phyloP scores from a whole-genome alignment of 2,329 filamentous ascomycete species.

The Leptosphaerulina australis region DNA sequence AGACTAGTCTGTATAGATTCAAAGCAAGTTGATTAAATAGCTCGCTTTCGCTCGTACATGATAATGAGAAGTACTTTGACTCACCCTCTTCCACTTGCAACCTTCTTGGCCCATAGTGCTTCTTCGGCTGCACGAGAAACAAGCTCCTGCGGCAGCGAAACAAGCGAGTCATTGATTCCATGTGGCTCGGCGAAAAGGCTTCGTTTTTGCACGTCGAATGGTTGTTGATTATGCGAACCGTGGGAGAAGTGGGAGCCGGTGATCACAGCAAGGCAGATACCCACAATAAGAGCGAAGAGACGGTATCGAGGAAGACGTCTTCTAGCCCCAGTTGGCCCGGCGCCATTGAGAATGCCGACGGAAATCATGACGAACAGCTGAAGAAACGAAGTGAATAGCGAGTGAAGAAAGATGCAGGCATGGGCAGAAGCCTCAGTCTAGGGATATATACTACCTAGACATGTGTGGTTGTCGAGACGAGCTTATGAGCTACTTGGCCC shows the following conservation, averaged over 20 bases:
- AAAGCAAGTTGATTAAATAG: slow-evolving; percentile 10
- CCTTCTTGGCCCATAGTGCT: slow-evolving; percentile 9
- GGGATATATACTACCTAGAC: slow-evolving; percentile 10
- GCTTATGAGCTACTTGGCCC: slow-evolving; percentile 7
- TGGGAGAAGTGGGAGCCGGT: slow-evolving; percentile 12
- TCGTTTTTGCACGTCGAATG: slow-evolving; percentile 5
- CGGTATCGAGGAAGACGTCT: slow-evolving; percentile 12
- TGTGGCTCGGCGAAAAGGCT: slow-evolving; percentile 4
- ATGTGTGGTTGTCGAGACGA: slow-evolving; percentile 4
- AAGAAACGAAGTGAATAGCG: slow-evolving; percentile 9
- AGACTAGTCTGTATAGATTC: slow-evolving; percentile 10
- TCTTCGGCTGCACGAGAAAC: slow-evolving; percentile 1
- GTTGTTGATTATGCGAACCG: slow-evolving; percentile 3
- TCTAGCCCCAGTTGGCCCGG: slow-evolving; percentile 5
- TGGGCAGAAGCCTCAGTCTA: slow-evolving; percentile 5
- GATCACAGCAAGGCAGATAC: slow-evolving; percentile 12
- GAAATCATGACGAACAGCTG: slow-evolving; percentile 10
- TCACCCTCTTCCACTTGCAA: slow-evolving; percentile 10
- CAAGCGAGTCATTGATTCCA: slow-evolving; percentile 12
- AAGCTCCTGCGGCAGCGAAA: slow-evolving; percentile 8
- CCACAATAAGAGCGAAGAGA: slow-evolving; percentile 14
- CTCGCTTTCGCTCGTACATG: slow-evolving; percentile 4
- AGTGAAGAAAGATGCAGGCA: slow-evolving; percentile 11
- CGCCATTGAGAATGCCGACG: slow-evolving; percentile 7
- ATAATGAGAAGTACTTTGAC: slow-evolving; percentile 14